Evolutionary conservation across 1,284 basidiomycete genomes (phyloP), one percentile per base, ranked within the genome.

Genomic region (Fistulina hepatica): DNA sequence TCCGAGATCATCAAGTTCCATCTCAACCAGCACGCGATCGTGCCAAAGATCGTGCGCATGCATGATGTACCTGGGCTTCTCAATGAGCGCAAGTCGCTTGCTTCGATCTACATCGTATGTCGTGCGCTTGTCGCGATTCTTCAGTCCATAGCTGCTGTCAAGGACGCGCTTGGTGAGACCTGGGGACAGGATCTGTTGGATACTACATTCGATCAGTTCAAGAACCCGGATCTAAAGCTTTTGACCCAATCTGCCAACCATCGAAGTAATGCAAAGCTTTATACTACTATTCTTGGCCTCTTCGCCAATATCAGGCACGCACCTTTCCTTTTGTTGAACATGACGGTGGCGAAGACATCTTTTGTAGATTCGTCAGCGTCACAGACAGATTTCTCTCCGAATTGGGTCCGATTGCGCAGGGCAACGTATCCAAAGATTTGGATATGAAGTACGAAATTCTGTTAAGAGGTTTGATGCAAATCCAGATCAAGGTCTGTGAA

Each of bases 21-120:
- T 44, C 56, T 64, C 42, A 52, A 60, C n/a, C 67, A 67, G 38
- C 65, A 68, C 3, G 58, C 66, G 1, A 49, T 53, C 3, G 54
- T 59, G 6, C 54, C 54, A 27, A 65, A 67, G 21, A 52, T 55
- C 17, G 49, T 62, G 23, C 63, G 67, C 17, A 45, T 61, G 36
- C 59, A 66, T 27, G 81, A 88, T 44, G 64, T 76, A 6, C 65
- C 74, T 2, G 64, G 63, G 9, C 59, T 80, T 13, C 59, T 89
- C 26, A 72, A 72, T 43, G 83, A 85, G 51, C 75, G 86, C n/a
- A 82, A 86, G 59, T 71, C 74, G 34, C 67, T 91, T 3, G 81
- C 85, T 3, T 78, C 84, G 1, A 81, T 84, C 25, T 93, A 91
- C 55, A 77, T 94, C 50, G 81, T 89, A 72, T 91, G 88, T 53